A percentile compares a stretch with the other conserved stretches of the same genome.
Evolutionary conservation across 129 eudicot genomes (phyloP).

Genomic region (Mikania micrantha): DNA sequence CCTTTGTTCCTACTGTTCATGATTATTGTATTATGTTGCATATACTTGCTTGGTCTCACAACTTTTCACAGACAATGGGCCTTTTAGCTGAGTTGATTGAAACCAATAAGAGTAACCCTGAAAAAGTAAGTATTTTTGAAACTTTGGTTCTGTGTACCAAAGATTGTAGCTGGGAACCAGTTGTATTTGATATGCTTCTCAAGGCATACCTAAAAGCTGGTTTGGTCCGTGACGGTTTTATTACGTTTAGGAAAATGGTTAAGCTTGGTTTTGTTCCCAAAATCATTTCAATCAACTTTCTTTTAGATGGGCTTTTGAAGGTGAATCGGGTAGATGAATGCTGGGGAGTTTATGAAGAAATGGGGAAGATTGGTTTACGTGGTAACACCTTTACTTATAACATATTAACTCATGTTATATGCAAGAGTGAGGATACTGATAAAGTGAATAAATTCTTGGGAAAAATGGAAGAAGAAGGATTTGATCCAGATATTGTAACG

Average conservation of each 20-base stretch:
- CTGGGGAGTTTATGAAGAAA: constrained; percentile 73
- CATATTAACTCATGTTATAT: constrained; percentile 67
- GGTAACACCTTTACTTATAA: constrained; percentile 71
- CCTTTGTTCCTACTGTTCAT: constrained; percentile 36
- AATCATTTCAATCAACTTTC: constrained; percentile 60
- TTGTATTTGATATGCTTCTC: constrained; percentile 76
- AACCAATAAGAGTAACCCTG: constrained; percentile 9
- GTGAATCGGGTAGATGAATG: constrained; percentile 41
- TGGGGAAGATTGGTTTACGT: constrained; percentile 52
- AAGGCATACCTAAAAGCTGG: constrained; percentile 64
- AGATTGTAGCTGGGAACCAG: constrained; percentile 87
- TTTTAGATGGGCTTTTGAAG: constrained; percentile 68
- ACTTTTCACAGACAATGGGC: constrained; percentile 47
- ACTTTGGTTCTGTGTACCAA: constrained; percentile 36
- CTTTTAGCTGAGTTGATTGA: constrained; percentile 52
- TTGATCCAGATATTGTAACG: constrained; percentile 80
- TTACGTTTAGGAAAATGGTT: constrained; percentile 57
- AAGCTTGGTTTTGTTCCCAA: constrained; percentile 60
- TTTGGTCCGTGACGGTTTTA: constrained; percentile 49
- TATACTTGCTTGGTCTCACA: constrained; percentile 57
- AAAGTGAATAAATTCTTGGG: constrained; percentile 73
- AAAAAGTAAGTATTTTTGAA: constrained; percentile 42
- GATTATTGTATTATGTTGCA: constrained; percentile 70
- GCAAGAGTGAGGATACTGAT: constrained; percentile 58
- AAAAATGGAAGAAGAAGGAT: constrained; percentile 96